Conservation (phyloP, 768 basidiomycete species). For the Mrakia frigida region DNA sequence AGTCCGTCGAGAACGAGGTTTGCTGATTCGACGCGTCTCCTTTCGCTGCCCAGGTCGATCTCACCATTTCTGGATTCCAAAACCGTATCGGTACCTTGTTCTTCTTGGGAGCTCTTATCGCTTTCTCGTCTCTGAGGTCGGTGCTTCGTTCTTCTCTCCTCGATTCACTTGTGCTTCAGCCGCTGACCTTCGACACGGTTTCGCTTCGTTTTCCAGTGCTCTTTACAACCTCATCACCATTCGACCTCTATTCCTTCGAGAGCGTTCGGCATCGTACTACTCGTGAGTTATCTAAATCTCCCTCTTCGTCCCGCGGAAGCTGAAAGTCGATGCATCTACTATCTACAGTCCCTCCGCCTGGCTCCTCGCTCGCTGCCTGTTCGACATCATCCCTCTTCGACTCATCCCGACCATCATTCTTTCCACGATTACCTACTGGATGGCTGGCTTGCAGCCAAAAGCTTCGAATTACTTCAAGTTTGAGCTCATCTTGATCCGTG, state of each 20-base stretch:
- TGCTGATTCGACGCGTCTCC: background rate
- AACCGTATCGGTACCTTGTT: constrained; percentile 88
- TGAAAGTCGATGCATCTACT: background rate
- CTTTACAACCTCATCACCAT: constrained; percentile 80
- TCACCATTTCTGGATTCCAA: constrained; percentile 36
- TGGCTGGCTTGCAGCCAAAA: constrained; percentile 79
- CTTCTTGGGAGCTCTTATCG: constrained; percentile 86
- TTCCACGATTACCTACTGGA: constrained; percentile 66
- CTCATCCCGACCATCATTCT: constrained; percentile 84
- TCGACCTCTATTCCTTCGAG: constrained; percentile 80
- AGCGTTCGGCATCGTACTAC: constrained; percentile 78
- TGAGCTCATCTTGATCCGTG: constrained; percentile 79
- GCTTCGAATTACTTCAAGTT: constrained; percentile 91
- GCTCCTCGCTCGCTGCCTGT: constrained; percentile 79
- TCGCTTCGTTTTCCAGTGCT: constrained; percentile 49
- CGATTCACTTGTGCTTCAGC: background rate
- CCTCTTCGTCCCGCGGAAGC: background rate
- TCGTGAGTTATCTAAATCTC: constrained; percentile 52
- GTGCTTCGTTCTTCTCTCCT: background rate
- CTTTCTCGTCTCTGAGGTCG: constrained; percentile 71
- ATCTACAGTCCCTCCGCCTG: constrained; percentile 70
- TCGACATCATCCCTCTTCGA: constrained; percentile 83
- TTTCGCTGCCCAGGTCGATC: constrained; percentile 49
- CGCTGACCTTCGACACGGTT: background rate
- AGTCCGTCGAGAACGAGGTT: background rate